Conservation (phyloP, 345 rosid species). For the Eucalyptus camaldulensis region DNA sequence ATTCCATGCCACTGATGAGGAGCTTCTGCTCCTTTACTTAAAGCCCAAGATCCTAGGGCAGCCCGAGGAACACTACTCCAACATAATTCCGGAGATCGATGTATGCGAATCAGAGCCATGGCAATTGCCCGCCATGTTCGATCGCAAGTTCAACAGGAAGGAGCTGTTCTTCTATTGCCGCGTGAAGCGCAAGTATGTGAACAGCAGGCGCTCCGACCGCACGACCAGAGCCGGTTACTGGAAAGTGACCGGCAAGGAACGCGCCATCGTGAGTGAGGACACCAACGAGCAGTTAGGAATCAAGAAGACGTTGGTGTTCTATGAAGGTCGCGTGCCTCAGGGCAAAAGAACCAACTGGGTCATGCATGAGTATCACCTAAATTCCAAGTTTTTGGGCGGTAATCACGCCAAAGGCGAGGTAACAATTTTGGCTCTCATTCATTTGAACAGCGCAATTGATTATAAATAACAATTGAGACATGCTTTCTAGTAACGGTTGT, state of each 20-base stretch:
- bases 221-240: slow-evolving; percentile 33
- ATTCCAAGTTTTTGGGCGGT: neutral
- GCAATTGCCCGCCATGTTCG: slow-evolving; percentile 19
- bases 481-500: neutral
- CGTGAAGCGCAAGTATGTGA: slow-evolving; percentile 1
- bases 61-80: neutral
- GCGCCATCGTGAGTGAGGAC: neutral
- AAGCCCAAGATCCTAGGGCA: slow-evolving; percentile 10
- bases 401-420: neutral
- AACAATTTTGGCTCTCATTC: neutral
- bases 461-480: neutral
- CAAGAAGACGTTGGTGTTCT: slow-evolving; percentile 29
- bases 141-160: neutral
- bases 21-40: slow-evolving; percentile 19
- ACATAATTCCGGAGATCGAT: slow-evolving; percentile 15
- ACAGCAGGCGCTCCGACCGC: slow-evolving; percentile 6
- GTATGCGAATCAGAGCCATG: slow-evolving; percentile 31
- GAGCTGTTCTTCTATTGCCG: slow-evolving; percentile 30
- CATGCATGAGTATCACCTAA: slow-evolving; percentile 18
- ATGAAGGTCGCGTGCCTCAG: neutral
- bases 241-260: slow-evolving; percentile 33
- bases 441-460: neutral
- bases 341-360: slow-evolving; percentile 18
- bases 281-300: slow-evolving; percentile 8
- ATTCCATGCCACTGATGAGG: slow-evolving; percentile 35